A percentile compares a stretch with the other conserved stretches of the same genome.
These are phyloP conservation scores for Aspergillus funiculosus DNA, from an alignment of 495 filamentous ascomycete genomes.

Conservation along the genomic window DNA sequence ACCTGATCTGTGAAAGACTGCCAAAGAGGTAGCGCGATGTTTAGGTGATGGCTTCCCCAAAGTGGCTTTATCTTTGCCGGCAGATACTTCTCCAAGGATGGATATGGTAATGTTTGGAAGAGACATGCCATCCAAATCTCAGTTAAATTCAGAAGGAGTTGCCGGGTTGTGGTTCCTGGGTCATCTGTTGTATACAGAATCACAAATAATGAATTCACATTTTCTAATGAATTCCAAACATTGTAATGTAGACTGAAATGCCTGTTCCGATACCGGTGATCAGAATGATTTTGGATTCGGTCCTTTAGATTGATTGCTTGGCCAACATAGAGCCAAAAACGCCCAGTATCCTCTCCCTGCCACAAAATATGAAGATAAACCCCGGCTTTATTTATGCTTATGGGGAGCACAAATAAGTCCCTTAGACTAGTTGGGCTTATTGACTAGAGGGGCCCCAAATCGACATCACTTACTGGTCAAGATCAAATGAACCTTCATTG, in stretches of 20 bases:
- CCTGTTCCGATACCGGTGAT: not conserved
- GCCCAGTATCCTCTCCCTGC: not conserved
- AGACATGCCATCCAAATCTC: conserved; percentile 19
- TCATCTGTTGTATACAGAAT: conserved; percentile 3
- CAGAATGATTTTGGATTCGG: conserved; percentile 8
- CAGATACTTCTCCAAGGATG: conserved; percentile 9
- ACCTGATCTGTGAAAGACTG: not conserved
- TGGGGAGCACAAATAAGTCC: too few species aligned
- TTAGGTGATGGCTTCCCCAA: conserved; percentile 14
- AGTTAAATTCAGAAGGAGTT: conserved; percentile 10
- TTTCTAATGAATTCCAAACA: conserved; percentile 10
- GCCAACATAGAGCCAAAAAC: conserved; percentile 16
- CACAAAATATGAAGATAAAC: conserved; percentile 12
- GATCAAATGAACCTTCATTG: too few species aligned
- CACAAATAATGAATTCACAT: conserved; percentile 16
- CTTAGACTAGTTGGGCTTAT: too few species aligned
- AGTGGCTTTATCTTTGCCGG: not conserved
- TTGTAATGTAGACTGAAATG: conserved; percentile 13
- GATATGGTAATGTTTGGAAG: conserved; percentile 11
- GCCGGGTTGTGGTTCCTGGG: not conserved
- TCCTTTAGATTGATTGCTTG: conserved; percentile 9
- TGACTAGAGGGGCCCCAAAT: too few species aligned
- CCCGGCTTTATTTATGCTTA: too few species aligned
- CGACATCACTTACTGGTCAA: too few species aligned
- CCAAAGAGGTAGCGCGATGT: conserved; percentile 8